Evolutionary conservation across 495 filamentous ascomycete species (phyloP).

Genomic region (Hapsidospora chrysogenum): DNA sequence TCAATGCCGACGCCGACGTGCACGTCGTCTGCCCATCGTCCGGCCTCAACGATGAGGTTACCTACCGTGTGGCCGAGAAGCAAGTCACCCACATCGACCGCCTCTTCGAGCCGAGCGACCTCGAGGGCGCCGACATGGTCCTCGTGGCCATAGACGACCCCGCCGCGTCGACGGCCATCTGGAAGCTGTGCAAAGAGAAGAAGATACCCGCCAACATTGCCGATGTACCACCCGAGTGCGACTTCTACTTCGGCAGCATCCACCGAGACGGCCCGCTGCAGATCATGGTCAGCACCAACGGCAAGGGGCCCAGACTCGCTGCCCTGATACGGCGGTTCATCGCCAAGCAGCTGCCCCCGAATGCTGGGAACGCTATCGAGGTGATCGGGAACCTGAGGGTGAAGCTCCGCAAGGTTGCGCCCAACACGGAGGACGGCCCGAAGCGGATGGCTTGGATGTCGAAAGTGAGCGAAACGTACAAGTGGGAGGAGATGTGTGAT

Average conservation of each 20-base stretch:
- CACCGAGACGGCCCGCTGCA: slow-evolving; percentile 91
- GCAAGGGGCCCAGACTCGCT: slow-evolving; percentile 84
- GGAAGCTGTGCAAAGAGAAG: slow-evolving; percentile 74
- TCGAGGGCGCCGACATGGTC: slow-evolving; percentile 59
- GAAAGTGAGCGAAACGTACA: slow-evolving; percentile 75
- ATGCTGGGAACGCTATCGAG: slow-evolving; percentile 68
- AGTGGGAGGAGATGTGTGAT: slow-evolving; percentile 66
- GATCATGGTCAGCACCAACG: slow-evolving; percentile 97
- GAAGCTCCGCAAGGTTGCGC: slow-evolving; percentile 65
- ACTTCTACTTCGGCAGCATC: slow-evolving; percentile 95
- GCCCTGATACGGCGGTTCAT: slow-evolving; percentile 75
- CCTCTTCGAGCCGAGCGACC: slow-evolving; percentile 63
- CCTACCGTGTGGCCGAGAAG: slow-evolving; percentile 52
- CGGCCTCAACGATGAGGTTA: slow-evolving; percentile 78
- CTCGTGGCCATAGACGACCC: slow-evolving; percentile 88
- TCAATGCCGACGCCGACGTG: slow-evolving; percentile 86
- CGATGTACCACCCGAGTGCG: slow-evolving; percentile 90
- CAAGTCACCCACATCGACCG: slow-evolving; percentile 68
- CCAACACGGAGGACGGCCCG: slow-evolving; percentile 52
- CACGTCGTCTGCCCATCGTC: slow-evolving; percentile 65
- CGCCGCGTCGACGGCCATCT: slow-evolving; percentile 67
- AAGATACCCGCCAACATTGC: slow-evolving; percentile 88
- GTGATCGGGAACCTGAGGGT: slow-evolving; percentile 64
- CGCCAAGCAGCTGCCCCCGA: slow-evolving; percentile 52
- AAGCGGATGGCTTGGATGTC: slow-evolving; percentile 97